Evolutionary conservation across 768 basidiomycete genomes (phyloP).

Genomic region (Pholiota conissans): DNA sequence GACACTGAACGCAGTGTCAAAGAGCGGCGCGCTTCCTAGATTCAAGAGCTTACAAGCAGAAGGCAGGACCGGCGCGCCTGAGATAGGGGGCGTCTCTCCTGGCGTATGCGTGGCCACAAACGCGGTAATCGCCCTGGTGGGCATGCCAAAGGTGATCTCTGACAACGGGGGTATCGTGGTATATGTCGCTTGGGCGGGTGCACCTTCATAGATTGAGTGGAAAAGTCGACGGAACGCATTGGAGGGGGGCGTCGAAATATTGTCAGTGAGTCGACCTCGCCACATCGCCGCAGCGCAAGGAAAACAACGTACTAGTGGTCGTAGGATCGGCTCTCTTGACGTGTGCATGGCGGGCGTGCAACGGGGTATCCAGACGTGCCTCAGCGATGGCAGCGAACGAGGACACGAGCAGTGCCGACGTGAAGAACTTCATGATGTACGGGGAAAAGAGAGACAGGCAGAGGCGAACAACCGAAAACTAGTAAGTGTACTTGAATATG

Average conservation of each 20-base stretch:
- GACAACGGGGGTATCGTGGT: constrained; percentile 58
- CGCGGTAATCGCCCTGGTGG: constrained; percentile 46
- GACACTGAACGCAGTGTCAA: constrained; percentile 35
- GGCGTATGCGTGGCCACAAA: constrained; percentile 6
- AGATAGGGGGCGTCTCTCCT: constrained; percentile 49
- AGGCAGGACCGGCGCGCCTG: constrained; percentile 69
- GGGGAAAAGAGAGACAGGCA: neutral
- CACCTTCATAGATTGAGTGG: too few species aligned
- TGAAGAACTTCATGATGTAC: constrained; percentile 1
- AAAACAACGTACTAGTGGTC: neutral
- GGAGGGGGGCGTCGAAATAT: too few species aligned
- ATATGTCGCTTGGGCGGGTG: constrained; percentile 49
- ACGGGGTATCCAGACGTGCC: neutral
- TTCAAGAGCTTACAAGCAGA: constrained; percentile 47
- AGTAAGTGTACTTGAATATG: neutral
- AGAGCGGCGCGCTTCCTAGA: neutral
- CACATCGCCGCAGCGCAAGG: neutral
- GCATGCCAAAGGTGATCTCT: constrained; percentile 64
- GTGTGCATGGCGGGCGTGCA: constrained; percentile 7
- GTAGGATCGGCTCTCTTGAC: neutral
- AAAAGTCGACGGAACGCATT: too few species aligned
- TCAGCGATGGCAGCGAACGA: neutral
- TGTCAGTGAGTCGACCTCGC: neutral
- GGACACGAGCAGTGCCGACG: neutral
- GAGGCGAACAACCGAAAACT: neutral